Evolutionary conservation across 306 rosid genomes (phyloP), one percentile per base, ranked within the genome.

Genomic region (Cicer yamashitae): DNA sequence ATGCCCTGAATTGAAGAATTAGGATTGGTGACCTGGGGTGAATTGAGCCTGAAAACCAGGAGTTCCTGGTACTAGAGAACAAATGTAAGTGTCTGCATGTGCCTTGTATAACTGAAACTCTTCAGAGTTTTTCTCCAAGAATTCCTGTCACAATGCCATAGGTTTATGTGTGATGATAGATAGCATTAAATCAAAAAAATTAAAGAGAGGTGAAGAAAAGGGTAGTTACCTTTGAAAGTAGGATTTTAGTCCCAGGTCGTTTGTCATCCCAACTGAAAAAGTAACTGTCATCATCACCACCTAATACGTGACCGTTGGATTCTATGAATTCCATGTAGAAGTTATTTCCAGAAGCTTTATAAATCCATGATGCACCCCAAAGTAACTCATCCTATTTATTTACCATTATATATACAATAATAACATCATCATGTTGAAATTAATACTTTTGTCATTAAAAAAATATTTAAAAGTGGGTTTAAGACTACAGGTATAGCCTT

Each of bases 251-350:
- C 71, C 94, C 98, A 0, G 92, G 85, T 74, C 94, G 85, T 84
- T 94, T 94, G 86, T 93, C 92, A 74, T 93, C 98, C 98, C 98
- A 93, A 53, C 96, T 89, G 58, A 93, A 93, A 10, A 91, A 78
- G 76, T 83, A 87, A 79, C 50, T 84, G 41, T 93, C 97, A 8
- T 91, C 92, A 20, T 93, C 92, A 3, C 97, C 96, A 1, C 98
- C 97, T 71, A 93, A 61, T 45, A 43, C 79, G 77, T 90, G 98
- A 57, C 97, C 98, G 59, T 94, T 91, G 82, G 94, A 87, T 60
- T 71, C 86, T 52, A 91, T 91, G 72, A 90, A 94, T 54, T 59
- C 53, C 76, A 91, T 70, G 76, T 83, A 90, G 1, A 89, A 80
- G 63, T 67, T 75, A 22, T 53, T 70, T 72, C 86, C 80, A 0